Conservation (phyloP, 2,329 filamentous ascomycete species). For the Pseudocercospora eumusae region DNA sequence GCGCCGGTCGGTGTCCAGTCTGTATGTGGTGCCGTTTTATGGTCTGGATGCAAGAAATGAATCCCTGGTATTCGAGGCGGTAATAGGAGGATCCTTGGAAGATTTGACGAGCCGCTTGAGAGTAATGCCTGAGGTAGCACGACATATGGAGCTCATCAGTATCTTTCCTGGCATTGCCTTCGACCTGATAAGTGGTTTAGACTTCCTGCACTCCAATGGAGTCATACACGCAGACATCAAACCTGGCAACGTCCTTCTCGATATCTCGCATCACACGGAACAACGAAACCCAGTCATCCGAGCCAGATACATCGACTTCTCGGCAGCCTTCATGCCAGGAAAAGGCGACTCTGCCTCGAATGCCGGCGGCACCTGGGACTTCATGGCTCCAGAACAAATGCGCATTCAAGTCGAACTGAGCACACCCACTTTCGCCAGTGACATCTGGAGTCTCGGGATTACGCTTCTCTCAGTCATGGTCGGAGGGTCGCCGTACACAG, state of each 20-base stretch:
- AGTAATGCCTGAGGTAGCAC: constrained; percentile 38
- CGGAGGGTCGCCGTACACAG: constrained; percentile 46
- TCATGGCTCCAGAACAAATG: constrained; percentile 44
- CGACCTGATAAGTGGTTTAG: constrained; percentile 45
- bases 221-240: constrained; percentile 52
- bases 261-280: constrained; percentile 29
- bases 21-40: constrained; percentile 39
- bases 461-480: constrained; percentile 48
- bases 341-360: constrained; percentile 29
- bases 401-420: constrained; percentile 34
- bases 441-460: constrained; percentile 50
- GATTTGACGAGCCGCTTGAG: constrained; percentile 33
- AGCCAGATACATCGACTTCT: constrained; percentile 49
- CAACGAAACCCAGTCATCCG: constrained; percentile 30
- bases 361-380: constrained; percentile 52
- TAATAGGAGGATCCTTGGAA: constrained; percentile 38
- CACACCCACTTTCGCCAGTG: constrained; percentile 41
- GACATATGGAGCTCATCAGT: constrained; percentile 41
- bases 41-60: constrained; percentile 37
- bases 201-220: constrained; percentile 45
- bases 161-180: constrained; percentile 46
- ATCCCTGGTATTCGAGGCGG: constrained; percentile 39
- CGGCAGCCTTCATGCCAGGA: constrained; percentile 40
- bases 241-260: constrained; percentile 50
- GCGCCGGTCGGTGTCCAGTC: constrained; percentile 23